Percentiles rank a stretch among this genome's conserved stretches.
These are phyloP conservation scores for Hordeum pubiflorum DNA, from an alignment of 202 grass and related monocot genomes.

Conservation along the genomic window DNA sequence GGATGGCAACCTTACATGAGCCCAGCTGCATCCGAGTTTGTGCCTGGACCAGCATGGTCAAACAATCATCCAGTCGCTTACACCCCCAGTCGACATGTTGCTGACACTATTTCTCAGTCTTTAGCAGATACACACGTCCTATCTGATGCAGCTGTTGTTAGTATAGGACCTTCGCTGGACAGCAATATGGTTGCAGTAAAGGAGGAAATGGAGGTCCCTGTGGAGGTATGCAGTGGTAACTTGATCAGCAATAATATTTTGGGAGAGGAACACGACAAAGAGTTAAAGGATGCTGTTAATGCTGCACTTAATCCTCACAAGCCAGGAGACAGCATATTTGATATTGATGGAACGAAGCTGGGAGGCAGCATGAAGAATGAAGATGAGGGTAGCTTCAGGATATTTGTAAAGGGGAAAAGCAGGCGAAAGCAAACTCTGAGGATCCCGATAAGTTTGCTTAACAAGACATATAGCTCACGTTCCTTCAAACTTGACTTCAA, in stretches of 20 bases:
- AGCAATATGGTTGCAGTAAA: constrained; percentile 32
- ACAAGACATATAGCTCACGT: constrained; percentile 81
- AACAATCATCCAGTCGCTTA: constrained; percentile 54
- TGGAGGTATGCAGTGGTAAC: constrained; percentile 34
- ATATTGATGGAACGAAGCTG: constrained; percentile 8
- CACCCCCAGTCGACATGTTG: constrained; percentile 34
- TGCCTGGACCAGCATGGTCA: constrained; percentile 64
- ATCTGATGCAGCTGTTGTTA: constrained; percentile 64
- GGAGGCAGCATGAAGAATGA: constrained; percentile 33
- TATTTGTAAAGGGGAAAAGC: constrained; percentile 77
- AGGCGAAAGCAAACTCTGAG: constrained; percentile 76
- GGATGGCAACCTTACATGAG: constrained; percentile 81
- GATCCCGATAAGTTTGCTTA: constrained; percentile 85
- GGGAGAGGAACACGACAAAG: constrained; percentile 46
- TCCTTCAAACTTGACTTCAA: constrained; percentile 87
- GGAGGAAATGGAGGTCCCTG: constrained; percentile 39
- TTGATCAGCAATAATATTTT: constrained; percentile 27
- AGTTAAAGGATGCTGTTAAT: constrained; percentile 37
- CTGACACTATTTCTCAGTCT: constrained; percentile 61
- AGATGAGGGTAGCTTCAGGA: constrained; percentile 73
- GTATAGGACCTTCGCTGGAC: constrained; percentile 56
- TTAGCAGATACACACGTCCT: constrained; percentile 55
- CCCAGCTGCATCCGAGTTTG: constrained; percentile 57
- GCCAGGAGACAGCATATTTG: constrained; percentile 27
- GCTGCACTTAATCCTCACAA: constrained; percentile 54